A percentile compares a stretch with the other conserved stretches of the same genome.
These are phyloP conservation scores for Annulohypoxylon moriforme DNA, from an alignment of 495 filamentous ascomycete species.

Conservation along the genomic window DNA sequence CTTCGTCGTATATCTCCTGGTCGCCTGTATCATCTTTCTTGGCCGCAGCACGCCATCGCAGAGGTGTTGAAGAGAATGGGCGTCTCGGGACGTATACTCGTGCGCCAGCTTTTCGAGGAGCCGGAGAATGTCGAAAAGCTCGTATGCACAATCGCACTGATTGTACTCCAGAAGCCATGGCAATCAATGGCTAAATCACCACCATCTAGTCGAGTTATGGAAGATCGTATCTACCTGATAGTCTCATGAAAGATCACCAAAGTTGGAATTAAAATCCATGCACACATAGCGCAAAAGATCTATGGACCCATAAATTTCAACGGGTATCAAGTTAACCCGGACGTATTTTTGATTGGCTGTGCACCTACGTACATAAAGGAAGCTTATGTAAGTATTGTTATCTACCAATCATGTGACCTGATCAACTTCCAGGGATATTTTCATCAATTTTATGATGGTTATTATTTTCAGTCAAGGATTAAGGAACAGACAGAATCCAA, in stretches of 20 bases:
- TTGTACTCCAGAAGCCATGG: conserved; percentile 63
- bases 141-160: conserved; percentile 60
- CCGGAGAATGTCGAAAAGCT: conserved; percentile 49
- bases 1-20: conserved; percentile 16
- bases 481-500: too few relatives aligned
- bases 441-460: too few relatives aligned
- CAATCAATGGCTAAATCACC: conserved; percentile 24
- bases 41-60: conserved; percentile 36
- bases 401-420: neutral
- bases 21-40: conserved; percentile 34
- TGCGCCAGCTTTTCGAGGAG: conserved; percentile 34
- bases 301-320: conserved; percentile 15
- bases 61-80: conserved; percentile 54
- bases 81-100: conserved; percentile 48
- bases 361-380: neutral
- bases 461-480: too few relatives aligned
- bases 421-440: neutral
- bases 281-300: conserved; percentile 14
- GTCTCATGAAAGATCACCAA: neutral
- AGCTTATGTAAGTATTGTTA: too few relatives aligned
- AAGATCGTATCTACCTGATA: neutral
- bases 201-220: conserved; percentile 7
- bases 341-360: conserved; percentile 6
- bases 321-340: conserved; percentile 6
- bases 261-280: conserved; percentile 9